Conservation (phyloP, 345 rosid genomes). For the Bretschneidera sinensis region DNA sequence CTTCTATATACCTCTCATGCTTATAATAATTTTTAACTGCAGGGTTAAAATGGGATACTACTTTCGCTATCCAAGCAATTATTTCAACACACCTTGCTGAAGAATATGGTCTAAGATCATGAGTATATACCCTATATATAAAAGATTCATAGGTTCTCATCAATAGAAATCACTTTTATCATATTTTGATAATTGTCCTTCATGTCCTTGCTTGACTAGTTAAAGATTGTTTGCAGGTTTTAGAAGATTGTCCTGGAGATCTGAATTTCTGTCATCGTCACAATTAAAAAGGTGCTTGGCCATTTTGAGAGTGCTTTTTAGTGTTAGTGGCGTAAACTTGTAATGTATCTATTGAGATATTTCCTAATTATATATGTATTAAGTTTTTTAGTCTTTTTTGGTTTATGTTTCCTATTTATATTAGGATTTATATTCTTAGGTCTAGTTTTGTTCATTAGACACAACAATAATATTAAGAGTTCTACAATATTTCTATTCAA, state of each 20-base stretch:
- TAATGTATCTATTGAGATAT: no score
- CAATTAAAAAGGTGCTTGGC: slow-evolving; percentile 73
- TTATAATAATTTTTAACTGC: slow-evolving; percentile 10
- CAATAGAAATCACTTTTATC: slow-evolving; percentile 4
- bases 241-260: slow-evolving; percentile 55
- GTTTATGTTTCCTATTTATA: no score
- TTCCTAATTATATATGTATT: no score
- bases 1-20: slow-evolving; percentile 1
- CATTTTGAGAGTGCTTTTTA: no score
- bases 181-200: background rate
- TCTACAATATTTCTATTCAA: no score
- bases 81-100: slow-evolving; percentile 47
- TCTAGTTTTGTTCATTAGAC: no score
- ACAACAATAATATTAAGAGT: no score
- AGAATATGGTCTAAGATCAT: slow-evolving; percentile 43
- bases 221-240: slow-evolving; percentile 33
- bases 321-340: no score
- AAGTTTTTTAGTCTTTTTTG: no score
- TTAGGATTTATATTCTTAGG: no score
- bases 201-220: background rate
- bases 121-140: slow-evolving; percentile 40
- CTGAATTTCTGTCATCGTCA: slow-evolving; percentile 54
- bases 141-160: slow-evolving; percentile 51
- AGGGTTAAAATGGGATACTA: slow-evolving; percentile 78
- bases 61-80: slow-evolving; percentile 62